Conservation (phyloP, 2,329 filamentous ascomycete genomes). For the Diaporthe citriasiana region DNA sequence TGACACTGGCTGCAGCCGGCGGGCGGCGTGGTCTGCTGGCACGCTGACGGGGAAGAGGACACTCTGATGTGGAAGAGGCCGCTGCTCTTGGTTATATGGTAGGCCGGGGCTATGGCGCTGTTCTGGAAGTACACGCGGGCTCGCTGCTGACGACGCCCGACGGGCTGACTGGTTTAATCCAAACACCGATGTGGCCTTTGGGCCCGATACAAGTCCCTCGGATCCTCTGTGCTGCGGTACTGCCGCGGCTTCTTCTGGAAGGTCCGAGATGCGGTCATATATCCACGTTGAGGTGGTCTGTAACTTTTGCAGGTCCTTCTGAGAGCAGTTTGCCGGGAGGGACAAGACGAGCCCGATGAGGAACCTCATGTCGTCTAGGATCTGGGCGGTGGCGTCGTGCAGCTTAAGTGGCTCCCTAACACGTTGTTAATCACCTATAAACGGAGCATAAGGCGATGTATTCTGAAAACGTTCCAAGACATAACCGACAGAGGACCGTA, state of each 20-base stretch:
- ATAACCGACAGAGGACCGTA: not conserved
- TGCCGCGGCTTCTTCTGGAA: constrained; percentile 45
- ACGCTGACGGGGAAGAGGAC: not conserved
- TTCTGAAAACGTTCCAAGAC: not conserved
- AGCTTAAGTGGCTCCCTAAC: constrained; percentile 56
- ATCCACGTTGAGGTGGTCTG: constrained; percentile 57
- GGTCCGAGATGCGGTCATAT: constrained; percentile 53
- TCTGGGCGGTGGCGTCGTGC: constrained; percentile 61
- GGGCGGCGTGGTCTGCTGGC: not conserved
- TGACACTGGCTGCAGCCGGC: not conserved
- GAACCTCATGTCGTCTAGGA: constrained; percentile 66
- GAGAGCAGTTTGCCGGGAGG: constrained; percentile 53
- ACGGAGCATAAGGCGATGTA: not conserved
- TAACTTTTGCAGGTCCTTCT: constrained; percentile 56
- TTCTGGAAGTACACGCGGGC: not conserved
- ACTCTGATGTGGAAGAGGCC: not conserved
- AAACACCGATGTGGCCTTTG: constrained; percentile 6
- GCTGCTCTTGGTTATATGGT: not conserved
- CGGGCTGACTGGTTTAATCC: not conserved
- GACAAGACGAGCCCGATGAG: constrained; percentile 59
- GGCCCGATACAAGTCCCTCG: constrained; percentile 14
- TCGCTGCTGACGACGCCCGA: not conserved
- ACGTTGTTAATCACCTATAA: not conserved
- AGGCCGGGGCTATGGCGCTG: not conserved
- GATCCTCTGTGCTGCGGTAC: not conserved